These are phyloP conservation scores for Monilinia polystroma DNA, from an alignment of 2,329 filamentous ascomycete species.

Conservation along the genomic window DNA sequence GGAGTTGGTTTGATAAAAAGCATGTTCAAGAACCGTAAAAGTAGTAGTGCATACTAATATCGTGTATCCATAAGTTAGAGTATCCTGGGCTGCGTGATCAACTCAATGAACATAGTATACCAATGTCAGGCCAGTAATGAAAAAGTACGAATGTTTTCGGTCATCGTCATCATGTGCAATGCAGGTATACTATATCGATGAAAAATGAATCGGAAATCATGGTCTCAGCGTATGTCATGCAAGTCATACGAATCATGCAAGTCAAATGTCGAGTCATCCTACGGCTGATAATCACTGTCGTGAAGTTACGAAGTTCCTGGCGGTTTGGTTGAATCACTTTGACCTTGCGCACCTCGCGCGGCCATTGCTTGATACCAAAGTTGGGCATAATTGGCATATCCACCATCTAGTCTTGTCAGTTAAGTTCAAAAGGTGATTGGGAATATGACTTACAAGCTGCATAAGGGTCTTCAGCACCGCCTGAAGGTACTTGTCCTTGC, in stretches of 20 bases:
- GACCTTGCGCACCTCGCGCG: constrained; percentile 45
- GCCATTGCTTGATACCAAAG: constrained; percentile 76
- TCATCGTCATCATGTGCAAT: constrained; percentile 37
- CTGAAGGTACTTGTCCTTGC: constrained; percentile 45
- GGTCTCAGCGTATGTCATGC: constrained; percentile 39
- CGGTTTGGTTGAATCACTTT: constrained; percentile 43
- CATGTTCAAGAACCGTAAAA: constrained; percentile 18
- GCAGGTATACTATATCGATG: constrained; percentile 39
- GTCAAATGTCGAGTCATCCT: constrained; percentile 34
- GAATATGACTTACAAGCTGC: constrained; percentile 60
- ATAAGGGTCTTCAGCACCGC: constrained; percentile 64
- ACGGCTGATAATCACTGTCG: constrained; percentile 29
- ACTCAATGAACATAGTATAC: constrained; percentile 24
- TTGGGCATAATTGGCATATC: constrained; percentile 76
- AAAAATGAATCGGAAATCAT: constrained; percentile 38
- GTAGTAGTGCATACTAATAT: constrained; percentile 21
- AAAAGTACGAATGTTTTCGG: constrained; percentile 22
- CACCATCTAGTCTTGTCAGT: constrained; percentile 57
- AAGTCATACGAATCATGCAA: constrained; percentile 39
- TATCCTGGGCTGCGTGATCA: constrained; percentile 23
- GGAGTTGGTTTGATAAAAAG: constrained; percentile 4
- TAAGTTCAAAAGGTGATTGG: constrained; percentile 12
- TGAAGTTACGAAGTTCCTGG: constrained; percentile 43
- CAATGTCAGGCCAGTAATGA: constrained; percentile 17
- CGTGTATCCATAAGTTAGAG: constrained; percentile 20